Evolutionary conservation across 1,139 yeast genomes (phyloP), one percentile per base, ranked within the genome.

Genomic region (Taphrina deformans): DNA sequence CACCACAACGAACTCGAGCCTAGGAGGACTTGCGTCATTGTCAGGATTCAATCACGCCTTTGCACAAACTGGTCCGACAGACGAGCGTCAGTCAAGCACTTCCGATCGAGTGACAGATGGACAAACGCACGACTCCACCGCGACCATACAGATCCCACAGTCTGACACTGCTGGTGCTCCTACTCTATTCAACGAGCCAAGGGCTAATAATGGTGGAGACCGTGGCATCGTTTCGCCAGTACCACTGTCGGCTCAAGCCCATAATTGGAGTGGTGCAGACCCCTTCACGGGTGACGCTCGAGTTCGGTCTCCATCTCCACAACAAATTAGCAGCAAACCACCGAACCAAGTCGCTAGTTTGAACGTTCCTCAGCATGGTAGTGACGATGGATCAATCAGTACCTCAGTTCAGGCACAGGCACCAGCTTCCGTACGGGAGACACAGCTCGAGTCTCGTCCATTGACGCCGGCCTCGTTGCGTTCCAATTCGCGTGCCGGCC

Each of bases 351-450:
- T 31, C 6, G 24, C 55, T 7, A 51, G 21, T 33, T 44, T 51
- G 6, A 44, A 18, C 27, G 9, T 58, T 18, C 41, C 41, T 35
- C 23, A 48, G 5, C 26, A n/a, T 27, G 50, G 46, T 29, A 59
- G 63, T 38, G 63, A 59, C 41, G 51, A 59, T 27, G 63, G 56
- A 9, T 59, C 63, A 5, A 45, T 59, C 9, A 53, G 33, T 10
- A 59, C 63, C 2, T 59, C 63, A 6, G 56, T 50, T 2, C 56
- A 50, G 18, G 63, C 62, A n/a, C 55, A 58, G 14, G 55, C 62
- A 2, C 62, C 62, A 5, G 55, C 46, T n/a, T 58, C 62, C 16
- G 40, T 33, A 5, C 46, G 41, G 4, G 55, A 58, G 14, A 46
- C 46, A n/a, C 53, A 38, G 18, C 18, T 12, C n/a, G 33, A 29